These are phyloP conservation scores for Rhodotorula sp. DNA, from an alignment of 1,284 basidiomycete species.

Conservation along the genomic window DNA sequence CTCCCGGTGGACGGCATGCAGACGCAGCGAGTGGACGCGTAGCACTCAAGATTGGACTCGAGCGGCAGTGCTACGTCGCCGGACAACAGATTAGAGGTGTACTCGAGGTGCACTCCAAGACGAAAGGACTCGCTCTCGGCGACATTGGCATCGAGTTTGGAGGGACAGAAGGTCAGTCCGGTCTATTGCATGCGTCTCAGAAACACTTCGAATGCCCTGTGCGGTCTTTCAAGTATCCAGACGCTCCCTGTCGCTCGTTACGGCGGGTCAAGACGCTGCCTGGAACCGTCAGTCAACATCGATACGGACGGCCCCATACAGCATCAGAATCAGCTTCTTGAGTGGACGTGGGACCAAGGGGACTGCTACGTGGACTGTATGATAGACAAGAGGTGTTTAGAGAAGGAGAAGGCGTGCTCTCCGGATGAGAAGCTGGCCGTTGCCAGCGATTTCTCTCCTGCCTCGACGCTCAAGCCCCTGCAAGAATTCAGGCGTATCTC, in stretches of 20 bases:
- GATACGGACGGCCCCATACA: background rate
- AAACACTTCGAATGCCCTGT: no score
- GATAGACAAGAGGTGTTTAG: no score
- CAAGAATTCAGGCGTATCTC: background rate
- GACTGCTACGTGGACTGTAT: no score
- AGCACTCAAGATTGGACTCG: constrained; percentile 11
- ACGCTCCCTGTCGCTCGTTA: background rate
- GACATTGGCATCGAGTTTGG: constrained; percentile 40
- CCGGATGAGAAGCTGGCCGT: no score
- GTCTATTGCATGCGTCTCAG: no score
- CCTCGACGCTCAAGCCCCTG: background rate
- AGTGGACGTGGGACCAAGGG: no score
- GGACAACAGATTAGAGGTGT: constrained; percentile 37
- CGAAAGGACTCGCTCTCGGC: constrained; percentile 30
- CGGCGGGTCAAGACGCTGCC: background rate
- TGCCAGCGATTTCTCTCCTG: no score
- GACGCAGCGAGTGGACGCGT: background rate
- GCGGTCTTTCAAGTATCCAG: background rate
- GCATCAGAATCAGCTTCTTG: no score
- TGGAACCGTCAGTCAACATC: constrained; percentile 1
- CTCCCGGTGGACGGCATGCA: background rate
- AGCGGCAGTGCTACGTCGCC: constrained; percentile 21
- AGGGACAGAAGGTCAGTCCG: constrained; percentile 29
- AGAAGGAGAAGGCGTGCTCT: no score
- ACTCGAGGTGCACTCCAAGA: constrained; percentile 37